Evolutionary conservation across 805 yeast genomes (phyloP), one percentile per base, ranked within the genome.

Genomic region (Starmerella apis): DNA sequence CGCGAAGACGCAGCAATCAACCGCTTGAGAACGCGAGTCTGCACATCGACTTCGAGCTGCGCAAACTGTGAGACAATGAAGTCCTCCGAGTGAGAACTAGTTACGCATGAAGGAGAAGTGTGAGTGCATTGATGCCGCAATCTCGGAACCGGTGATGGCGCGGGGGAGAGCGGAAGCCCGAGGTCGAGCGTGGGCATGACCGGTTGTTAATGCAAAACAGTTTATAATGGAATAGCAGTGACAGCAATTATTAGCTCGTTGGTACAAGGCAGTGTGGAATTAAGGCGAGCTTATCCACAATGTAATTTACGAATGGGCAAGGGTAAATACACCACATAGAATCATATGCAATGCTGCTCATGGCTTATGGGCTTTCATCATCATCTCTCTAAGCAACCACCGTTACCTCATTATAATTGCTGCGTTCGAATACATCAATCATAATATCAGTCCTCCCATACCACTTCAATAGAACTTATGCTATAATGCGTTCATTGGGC

Each of bases 101-200:
- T 20, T 14, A 18, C 23, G 14, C 18, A 31, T 23, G 30, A 28
- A 8, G 39, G 33, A 18, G 47, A 45, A 18, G 39, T 22, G 39
- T 22, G 43, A 19, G 47, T 46, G 27, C 51, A 47, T 27, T 50
- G 50, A 7, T 41, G 41, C 33, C 56, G 51, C 39, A 53, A 39
- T 38, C 54, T 50, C 32, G 63, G 63, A 14, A 54, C 56, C 18
- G 65, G 65, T 38, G 63, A 60, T 18, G 65, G 63, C 9, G 63
- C 63, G 18, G 65, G 65, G 16, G 65, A 59, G 23, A 59, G 51
- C 25, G 63, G 53, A 51, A 54, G 20, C 20, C 50, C 53, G 45
- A 44, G 4, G 19, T 44, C 48, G 35, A 31, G 24, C 20, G 7
- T 22, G 28, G 27, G 37, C 46, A 43, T 43, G 24, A 7, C 30